Percentiles rank a stretch among this genome's conserved stretches.
These are phyloP conservation scores for Ophiostoma australiae DNA, from an alignment of 2,329 filamentous ascomycete species.

Conservation along the genomic window DNA sequence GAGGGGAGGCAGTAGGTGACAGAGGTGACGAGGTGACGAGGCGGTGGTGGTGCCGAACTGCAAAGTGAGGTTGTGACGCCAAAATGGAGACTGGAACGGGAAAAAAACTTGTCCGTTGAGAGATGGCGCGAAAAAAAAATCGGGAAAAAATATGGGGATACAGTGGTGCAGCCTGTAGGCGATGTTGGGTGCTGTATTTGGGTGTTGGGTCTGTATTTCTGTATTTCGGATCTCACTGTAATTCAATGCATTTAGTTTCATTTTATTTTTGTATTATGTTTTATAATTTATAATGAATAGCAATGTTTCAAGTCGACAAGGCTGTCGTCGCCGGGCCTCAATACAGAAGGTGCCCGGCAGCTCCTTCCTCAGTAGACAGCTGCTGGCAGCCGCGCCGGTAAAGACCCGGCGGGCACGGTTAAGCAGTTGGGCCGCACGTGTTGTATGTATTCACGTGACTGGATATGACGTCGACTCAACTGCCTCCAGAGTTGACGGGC, in stretches of 20 bases:
- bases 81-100: constrained; percentile 20
- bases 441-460: not conserved
- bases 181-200: not conserved
- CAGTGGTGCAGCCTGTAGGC: constrained; percentile 9
- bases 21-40: not conserved
- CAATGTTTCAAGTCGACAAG: not conserved
- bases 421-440: not conserved
- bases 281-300: not conserved
- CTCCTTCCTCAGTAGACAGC: constrained; percentile 10
- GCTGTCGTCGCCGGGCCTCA: not conserved
- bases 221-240: not conserved
- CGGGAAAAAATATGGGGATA: constrained; percentile 25
- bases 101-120: constrained; percentile 25
- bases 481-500: not conserved
- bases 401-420: not conserved
- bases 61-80: constrained; percentile 20
- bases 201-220: not conserved
- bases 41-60: not conserved
- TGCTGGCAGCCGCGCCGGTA: constrained; percentile 7
- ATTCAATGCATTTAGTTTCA: not conserved
- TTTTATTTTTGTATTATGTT: not conserved
- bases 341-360: not conserved
- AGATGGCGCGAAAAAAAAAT: constrained; percentile 25
- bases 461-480: constrained; percentile 4
- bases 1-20: not conserved